Conservation (phyloP, 202 grass and related monocot genomes). For the Tripidium arundinaceum region DNA sequence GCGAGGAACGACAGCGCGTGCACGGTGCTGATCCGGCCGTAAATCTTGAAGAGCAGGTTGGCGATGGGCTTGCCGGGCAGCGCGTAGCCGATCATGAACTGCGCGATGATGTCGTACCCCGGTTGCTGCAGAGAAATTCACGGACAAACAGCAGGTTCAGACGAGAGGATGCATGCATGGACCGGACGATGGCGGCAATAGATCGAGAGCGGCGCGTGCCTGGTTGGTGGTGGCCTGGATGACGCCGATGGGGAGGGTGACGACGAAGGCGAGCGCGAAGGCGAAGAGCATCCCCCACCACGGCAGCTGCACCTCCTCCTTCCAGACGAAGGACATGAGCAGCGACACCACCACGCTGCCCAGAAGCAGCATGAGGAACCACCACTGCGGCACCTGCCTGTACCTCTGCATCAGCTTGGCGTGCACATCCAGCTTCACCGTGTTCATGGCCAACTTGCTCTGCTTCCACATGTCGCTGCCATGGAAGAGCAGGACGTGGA, state of each 20-base stretch:
- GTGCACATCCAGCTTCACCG: conserved; percentile 66
- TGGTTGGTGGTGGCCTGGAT: conserved; percentile 99
- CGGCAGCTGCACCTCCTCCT: conserved; percentile 80
- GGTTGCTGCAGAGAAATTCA: conserved; percentile 61
- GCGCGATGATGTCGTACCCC: conserved; percentile 96
- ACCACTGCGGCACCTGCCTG: conserved; percentile 98
- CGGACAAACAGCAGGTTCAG: not conserved
- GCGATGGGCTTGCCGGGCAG: conserved; percentile 95
- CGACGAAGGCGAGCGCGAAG: conserved; percentile 84
- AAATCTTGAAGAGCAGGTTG: conserved; percentile 98
- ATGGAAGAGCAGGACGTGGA: conserved; percentile 86
- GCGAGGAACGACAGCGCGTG: conserved; percentile 97
- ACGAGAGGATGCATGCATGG: not conserved
- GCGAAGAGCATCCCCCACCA: conserved; percentile 99
- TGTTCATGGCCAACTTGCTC: conserved; percentile 74
- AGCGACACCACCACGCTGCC: conserved; percentile 84
- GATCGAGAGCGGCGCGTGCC: conserved; percentile 14
- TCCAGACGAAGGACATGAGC: conserved; percentile 80
- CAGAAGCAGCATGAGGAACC: conserved; percentile 75
- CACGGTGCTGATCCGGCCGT: conserved; percentile 96
- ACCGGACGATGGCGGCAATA: not conserved
- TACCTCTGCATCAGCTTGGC: conserved; percentile 81
- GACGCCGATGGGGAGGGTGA: conserved; percentile 94
- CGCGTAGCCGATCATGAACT: conserved; percentile 98
- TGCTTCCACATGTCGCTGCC: conserved; percentile 89